These are phyloP conservation scores for Amniculicola lignicola DNA, from an alignment of 495 filamentous ascomycete genomes.

Conservation along the genomic window DNA sequence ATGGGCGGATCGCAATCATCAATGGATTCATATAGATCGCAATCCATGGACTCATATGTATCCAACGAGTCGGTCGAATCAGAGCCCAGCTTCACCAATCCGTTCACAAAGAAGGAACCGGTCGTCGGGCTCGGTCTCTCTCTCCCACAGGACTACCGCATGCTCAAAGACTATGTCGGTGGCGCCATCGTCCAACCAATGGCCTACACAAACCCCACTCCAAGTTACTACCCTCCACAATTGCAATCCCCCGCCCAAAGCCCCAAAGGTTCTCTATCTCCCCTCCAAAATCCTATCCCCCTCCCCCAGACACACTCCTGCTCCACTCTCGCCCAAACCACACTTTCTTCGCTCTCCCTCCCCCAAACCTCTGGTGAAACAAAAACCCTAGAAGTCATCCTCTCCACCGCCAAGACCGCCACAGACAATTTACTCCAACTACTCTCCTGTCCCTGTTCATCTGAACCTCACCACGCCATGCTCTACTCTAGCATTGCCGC, in stretches of 20 bases:
- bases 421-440: slow-evolving; percentile 23
- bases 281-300: slow-evolving; percentile 4
- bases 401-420: slow-evolving; percentile 21
- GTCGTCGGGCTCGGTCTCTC: slow-evolving; percentile 6
- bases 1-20: not conserved
- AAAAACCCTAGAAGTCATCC: slow-evolving; percentile 27
- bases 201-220: slow-evolving; percentile 16
- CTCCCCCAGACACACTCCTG: slow-evolving; percentile 23
- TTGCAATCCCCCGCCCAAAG: not conserved
- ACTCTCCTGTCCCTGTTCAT: slow-evolving; percentile 28
- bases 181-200: slow-evolving; percentile 9
- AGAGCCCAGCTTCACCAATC: too few species aligned
- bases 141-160: slow-evolving; percentile 21
- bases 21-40: too few species aligned
- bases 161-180: slow-evolving; percentile 26
- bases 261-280: slow-evolving; percentile 1
- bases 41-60: too few species aligned
- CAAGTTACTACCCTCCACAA: slow-evolving; percentile 7
- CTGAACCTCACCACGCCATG: slow-evolving; percentile 31
- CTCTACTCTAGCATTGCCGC: slow-evolving; percentile 32
- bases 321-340: slow-evolving; percentile 26
- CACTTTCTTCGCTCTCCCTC: slow-evolving; percentile 18
- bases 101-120: slow-evolving; percentile 19
- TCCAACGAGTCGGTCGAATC: too few species aligned
- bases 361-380: not conserved